Evolutionary conservation across 176 grass and related monocot genomes (phyloP).

Genomic region (Poa pratensis): DNA sequence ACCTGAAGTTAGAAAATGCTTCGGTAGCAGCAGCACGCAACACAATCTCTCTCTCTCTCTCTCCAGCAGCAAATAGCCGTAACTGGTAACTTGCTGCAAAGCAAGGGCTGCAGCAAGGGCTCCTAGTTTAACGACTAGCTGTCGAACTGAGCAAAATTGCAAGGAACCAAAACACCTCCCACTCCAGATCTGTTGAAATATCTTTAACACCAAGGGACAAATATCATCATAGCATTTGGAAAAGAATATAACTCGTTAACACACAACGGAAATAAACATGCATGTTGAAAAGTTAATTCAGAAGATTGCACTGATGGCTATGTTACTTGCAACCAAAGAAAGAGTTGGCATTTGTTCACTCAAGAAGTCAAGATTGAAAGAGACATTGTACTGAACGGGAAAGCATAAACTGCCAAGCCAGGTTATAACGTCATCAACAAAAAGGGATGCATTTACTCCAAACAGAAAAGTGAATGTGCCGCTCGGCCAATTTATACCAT

Average conservation of each 20-base stretch:
- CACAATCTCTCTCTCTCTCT: background rate
- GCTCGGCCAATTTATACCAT: background rate
- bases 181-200: background rate
- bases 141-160: background rate
- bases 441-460: background rate
- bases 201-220: background rate
- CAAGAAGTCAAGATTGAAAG: background rate
- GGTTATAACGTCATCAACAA: background rate
- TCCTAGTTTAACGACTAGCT: constrained; percentile 27
- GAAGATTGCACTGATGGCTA: background rate
- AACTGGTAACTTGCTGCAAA: constrained; percentile 22
- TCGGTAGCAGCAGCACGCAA: background rate
- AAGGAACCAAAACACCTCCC: background rate
- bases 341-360: background rate
- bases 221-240: background rate
- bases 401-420: background rate
- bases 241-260: background rate
- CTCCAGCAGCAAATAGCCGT: background rate
- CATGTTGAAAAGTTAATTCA: background rate
- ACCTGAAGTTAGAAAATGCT: background rate
- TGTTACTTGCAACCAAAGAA: background rate
- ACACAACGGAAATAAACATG: background rate
- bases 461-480: background rate
- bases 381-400: background rate
- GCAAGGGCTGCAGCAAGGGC: too few relatives aligned